These are phyloP conservation scores for Eucalyptus pauciflora DNA, from an alignment of 345 rosid species.

Conservation along the genomic window DNA sequence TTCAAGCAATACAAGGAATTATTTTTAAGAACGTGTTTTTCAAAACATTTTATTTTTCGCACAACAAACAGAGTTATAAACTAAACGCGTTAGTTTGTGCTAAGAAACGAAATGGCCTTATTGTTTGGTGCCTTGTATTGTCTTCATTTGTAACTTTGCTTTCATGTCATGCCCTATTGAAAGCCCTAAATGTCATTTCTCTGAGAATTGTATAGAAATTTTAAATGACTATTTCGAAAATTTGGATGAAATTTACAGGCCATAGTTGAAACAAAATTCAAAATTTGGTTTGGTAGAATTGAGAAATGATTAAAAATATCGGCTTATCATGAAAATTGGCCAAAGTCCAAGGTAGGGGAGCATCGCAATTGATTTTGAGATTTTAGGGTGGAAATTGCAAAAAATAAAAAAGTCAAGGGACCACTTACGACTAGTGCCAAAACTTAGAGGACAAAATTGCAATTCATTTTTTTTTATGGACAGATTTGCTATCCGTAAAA, in stretches of 20 bases:
- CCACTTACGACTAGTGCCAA: background rate
- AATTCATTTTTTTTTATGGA: background rate
- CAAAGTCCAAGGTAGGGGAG: background rate
- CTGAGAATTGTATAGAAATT: rapidly evolving
- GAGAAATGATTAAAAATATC: background rate
- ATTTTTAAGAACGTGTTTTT: background rate
- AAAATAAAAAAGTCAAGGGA: background rate
- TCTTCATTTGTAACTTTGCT: background rate
- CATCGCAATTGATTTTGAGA: background rate
- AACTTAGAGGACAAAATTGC: background rate
- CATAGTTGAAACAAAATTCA: background rate
- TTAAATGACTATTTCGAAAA: background rate
- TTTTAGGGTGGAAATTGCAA: background rate
- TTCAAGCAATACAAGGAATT: rapidly evolving
- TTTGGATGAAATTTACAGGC: background rate
- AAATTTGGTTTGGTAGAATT: background rate
- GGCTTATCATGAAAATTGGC: background rate
- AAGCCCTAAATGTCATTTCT: background rate
- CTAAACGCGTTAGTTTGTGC: background rate
- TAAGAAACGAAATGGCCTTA: background rate
- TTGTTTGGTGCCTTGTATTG: background rate
- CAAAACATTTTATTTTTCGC: background rate
- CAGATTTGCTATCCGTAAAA: background rate
- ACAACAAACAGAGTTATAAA: background rate
- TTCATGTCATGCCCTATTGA: background rate